These are phyloP conservation scores for Tranzscheliella williamsii DNA, from an alignment of 1,284 basidiomycete genomes.

Conservation along the genomic window DNA sequence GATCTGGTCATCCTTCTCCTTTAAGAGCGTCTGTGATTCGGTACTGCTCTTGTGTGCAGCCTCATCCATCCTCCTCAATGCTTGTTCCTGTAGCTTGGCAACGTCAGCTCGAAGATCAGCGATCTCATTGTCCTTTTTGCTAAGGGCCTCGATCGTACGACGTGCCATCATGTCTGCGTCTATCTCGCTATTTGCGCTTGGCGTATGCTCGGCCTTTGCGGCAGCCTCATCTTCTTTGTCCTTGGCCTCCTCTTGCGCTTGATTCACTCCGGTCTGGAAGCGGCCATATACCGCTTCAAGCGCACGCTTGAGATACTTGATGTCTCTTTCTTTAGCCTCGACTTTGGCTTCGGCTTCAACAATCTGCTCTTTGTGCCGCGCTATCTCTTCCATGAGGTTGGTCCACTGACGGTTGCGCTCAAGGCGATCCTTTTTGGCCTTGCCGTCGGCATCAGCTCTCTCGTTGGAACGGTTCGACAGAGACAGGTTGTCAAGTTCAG, in stretches of 20 bases:
- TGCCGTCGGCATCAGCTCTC: constrained; percentile 33
- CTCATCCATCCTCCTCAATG: constrained; percentile 26
- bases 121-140: constrained; percentile 74
- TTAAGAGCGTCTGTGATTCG: constrained; percentile 5
- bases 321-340: constrained; percentile 72
- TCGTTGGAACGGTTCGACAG: constrained; percentile 27
- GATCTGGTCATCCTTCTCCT: constrained; percentile 29
- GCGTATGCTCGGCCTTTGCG: neutral
- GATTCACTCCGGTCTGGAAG: constrained; percentile 65
- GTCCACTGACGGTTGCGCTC: constrained; percentile 79
- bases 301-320: constrained; percentile 76
- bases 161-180: constrained; percentile 75
- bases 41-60: constrained; percentile 13
- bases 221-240: constrained; percentile 19
- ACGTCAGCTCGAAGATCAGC: constrained; percentile 46
- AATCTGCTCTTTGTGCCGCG: constrained; percentile 71
- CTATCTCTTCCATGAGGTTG: constrained; percentile 75
- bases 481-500: constrained; percentile 69
- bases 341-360: constrained; percentile 67
- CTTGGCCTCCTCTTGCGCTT: constrained; percentile 56
- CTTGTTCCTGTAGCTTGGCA: constrained; percentile 46
- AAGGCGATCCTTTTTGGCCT: constrained; percentile 73
- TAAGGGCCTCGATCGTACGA: constrained; percentile 72
- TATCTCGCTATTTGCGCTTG: constrained; percentile 16
- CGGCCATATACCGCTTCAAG: constrained; percentile 81